These are phyloP conservation scores for Diaporthe sp. DNA, from an alignment of 2,329 filamentous ascomycete species.

Conservation along the genomic window DNA sequence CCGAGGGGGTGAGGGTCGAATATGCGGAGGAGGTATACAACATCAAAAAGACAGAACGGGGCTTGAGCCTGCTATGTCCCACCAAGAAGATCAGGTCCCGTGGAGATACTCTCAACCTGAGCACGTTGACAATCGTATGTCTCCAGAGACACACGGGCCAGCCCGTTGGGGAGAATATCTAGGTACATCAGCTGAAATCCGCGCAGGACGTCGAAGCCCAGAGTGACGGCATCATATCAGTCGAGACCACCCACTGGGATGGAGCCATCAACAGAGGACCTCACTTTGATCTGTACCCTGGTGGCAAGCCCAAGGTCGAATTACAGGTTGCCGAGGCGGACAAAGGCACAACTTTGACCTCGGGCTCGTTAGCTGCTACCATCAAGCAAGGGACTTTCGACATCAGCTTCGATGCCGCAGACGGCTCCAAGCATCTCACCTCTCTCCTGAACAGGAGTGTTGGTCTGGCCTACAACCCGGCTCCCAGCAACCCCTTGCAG, in stretches of 20 bases:
- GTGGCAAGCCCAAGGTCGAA: slow-evolving; percentile 58
- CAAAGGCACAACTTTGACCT: slow-evolving; percentile 61
- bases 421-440: slow-evolving; percentile 64
- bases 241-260: slow-evolving; percentile 70
- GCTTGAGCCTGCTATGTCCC: slow-evolving; percentile 68
- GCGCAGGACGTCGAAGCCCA: slow-evolving; percentile 66
- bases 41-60: slow-evolving; percentile 60
- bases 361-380: slow-evolving; percentile 66
- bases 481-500: slow-evolving; percentile 64
- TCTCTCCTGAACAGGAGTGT: slow-evolving; percentile 67
- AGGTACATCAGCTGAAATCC: slow-evolving; percentile 38
- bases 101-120: slow-evolving; percentile 68
- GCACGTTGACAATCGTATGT: slow-evolving; percentile 64
- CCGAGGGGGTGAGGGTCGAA: slow-evolving; percentile 70
- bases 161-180: not conserved
- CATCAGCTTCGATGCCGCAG: slow-evolving; percentile 66
- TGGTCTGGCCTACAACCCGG: slow-evolving; percentile 68
- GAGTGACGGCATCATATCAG: slow-evolving; percentile 70
- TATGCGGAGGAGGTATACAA: slow-evolving; percentile 76
- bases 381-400: slow-evolving; percentile 65
- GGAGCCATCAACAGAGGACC: slow-evolving; percentile 66
- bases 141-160: not conserved
- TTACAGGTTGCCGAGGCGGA: slow-evolving; percentile 55
- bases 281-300: slow-evolving; percentile 69
- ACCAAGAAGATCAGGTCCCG: slow-evolving; percentile 66